Conservation (phyloP, 2,329 filamentous ascomycete species). For the Westerdykella aurantiaca region DNA sequence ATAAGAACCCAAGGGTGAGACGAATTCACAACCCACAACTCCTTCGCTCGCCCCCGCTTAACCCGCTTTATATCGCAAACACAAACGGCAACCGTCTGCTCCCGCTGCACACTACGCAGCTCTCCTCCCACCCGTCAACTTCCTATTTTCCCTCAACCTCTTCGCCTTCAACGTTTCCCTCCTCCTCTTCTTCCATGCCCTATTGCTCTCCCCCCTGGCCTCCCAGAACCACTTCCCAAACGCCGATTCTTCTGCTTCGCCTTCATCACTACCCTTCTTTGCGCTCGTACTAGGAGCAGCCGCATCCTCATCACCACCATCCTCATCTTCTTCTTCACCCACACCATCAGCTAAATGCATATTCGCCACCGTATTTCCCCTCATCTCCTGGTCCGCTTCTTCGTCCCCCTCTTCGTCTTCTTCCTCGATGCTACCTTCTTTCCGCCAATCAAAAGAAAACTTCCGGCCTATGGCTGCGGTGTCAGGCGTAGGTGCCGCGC, state of each 20-base stretch:
- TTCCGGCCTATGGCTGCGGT: constrained; percentile 69
- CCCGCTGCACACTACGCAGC: no score
- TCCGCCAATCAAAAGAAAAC: constrained; percentile 49
- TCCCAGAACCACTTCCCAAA: constrained; percentile 59
- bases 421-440: constrained; percentile 38
- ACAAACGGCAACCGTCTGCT: no score
- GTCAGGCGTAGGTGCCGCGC: constrained; percentile 90
- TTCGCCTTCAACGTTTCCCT: constrained; percentile 56
- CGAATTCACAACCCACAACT: no score
- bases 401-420: constrained; percentile 42
- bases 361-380: constrained; percentile 28
- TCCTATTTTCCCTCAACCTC: constrained; percentile 55
- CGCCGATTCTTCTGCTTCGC: constrained; percentile 47
- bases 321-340: constrained; percentile 25
- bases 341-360: constrained; percentile 10
- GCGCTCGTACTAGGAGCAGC: constrained; percentile 6
- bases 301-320: constrained; percentile 12
- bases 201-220: constrained; percentile 44
- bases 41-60: no score
- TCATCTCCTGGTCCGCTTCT: constrained; percentile 20
- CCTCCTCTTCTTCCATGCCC: constrained; percentile 51
- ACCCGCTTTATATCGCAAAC: no score
- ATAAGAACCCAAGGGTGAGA: no score
- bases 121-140: constrained; percentile 27
- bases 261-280: constrained; percentile 10